phyloP scores from a whole-genome alignment of 176 grass and related monocot species.

The Aegilops bicornis region DNA sequence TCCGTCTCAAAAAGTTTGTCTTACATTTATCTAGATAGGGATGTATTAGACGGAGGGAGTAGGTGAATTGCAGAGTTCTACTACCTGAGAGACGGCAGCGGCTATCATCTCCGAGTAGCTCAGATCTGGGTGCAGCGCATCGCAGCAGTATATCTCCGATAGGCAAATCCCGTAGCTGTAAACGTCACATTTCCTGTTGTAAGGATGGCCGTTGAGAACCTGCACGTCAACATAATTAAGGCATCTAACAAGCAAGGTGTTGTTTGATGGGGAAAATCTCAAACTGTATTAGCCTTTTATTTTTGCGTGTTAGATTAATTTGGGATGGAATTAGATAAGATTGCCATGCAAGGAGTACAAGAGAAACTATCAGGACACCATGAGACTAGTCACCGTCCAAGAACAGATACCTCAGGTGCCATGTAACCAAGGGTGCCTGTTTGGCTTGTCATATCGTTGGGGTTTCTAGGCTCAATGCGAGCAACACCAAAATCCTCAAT shows the following conservation, averaged over 20 bases:
- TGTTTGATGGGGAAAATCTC: not conserved
- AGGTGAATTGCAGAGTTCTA: too few relatives aligned
- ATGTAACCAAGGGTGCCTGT: conserved; percentile 99
- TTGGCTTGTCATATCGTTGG: conserved; percentile 90
- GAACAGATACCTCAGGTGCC: conserved; percentile 85
- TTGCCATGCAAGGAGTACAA: not conserved
- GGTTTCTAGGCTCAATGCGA: conserved; percentile 79
- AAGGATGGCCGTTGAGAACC: conserved; percentile 96
- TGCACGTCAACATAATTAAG: conserved; percentile 34
- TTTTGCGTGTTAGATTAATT: not conserved
- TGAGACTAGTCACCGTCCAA: not conserved
- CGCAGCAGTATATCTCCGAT: conserved; percentile 96
- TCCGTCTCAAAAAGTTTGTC: too few relatives aligned
- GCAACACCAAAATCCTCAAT: conserved; percentile 99
- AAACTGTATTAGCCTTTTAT: not conserved
- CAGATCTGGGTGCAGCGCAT: conserved; percentile 92
- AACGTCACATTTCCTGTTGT: conserved; percentile 97
- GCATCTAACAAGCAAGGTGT: not conserved
- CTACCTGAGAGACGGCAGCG: conserved; percentile 12
- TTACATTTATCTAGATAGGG: too few relatives aligned
- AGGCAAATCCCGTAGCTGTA: conserved; percentile 95
- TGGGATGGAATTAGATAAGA: not conserved
- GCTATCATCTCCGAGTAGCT: conserved; percentile 88
- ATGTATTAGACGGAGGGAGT: too few relatives aligned
- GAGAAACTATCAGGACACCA: not conserved